Conservation (phyloP, 179 eudicot genomes). For the Pouteria campechiana region DNA sequence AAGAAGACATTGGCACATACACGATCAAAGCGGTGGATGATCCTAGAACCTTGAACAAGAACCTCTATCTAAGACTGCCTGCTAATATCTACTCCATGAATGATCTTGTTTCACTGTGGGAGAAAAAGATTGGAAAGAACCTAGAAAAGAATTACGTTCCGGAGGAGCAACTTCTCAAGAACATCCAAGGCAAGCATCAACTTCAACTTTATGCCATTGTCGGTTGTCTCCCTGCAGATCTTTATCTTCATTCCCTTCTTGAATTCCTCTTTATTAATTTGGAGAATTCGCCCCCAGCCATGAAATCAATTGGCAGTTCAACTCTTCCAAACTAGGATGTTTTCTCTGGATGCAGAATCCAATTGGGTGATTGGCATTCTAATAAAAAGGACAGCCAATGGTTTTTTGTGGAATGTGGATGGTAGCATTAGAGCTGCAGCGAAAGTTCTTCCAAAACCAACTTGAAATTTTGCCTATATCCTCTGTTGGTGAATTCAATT, state of each 20-base stretch:
- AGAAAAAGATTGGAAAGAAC: slow-evolving; percentile 52
- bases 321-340: neutral
- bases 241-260: no score
- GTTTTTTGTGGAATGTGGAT: no score
- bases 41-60: slow-evolving; percentile 53
- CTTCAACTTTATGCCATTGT: neutral
- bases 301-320: no score
- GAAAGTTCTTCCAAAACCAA: no score
- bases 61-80: slow-evolving; percentile 42
- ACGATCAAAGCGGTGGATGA: slow-evolving; percentile 54
- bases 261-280: no score
- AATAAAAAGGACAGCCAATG: no score
- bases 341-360: no score
- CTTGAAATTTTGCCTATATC: no score
- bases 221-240: neutral
- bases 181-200: slow-evolving; percentile 35
- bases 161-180: slow-evolving; percentile 48
- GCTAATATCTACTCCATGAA: slow-evolving; percentile 36
- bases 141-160: slow-evolving; percentile 32
- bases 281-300: no score
- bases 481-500: no score
- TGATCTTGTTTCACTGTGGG: slow-evolving; percentile 60
- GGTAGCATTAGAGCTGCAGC: no score
- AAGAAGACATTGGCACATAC: slow-evolving; percentile 52
- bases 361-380: no score